Evolutionary conservation across 495 filamentous ascomycete genomes (phyloP).

Genomic region (Penicillium malachiteum): DNA sequence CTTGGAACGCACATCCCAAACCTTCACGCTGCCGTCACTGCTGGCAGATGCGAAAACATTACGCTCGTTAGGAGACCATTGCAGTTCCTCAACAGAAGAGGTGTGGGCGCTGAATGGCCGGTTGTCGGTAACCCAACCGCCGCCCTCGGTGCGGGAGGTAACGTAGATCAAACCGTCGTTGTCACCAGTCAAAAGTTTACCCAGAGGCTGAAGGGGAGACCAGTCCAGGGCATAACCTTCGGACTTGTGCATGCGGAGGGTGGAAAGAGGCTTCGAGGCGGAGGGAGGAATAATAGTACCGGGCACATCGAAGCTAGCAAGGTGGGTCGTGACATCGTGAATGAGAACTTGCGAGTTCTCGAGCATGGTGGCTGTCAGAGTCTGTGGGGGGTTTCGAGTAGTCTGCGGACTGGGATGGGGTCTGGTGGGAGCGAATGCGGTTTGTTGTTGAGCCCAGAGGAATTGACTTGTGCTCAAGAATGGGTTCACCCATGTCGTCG

Average conservation of each 20-base stretch:
- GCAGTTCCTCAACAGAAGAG: constrained; percentile 87
- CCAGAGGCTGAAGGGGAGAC: constrained; percentile 72
- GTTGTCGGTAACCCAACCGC: constrained; percentile 80
- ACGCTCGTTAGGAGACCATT: constrained; percentile 90
- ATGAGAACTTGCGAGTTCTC: constrained; percentile 86
- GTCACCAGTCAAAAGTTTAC: constrained; percentile 90
- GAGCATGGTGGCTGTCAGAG: constrained; percentile 85
- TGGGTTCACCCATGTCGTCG: constrained; percentile 80
- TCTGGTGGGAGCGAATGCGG: constrained; percentile 81
- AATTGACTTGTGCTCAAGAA: constrained; percentile 89
- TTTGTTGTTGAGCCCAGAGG: constrained; percentile 84
- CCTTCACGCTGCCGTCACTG: constrained; percentile 88
- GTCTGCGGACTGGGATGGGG: constrained; percentile 59
- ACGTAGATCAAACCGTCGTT: constrained; percentile 84
- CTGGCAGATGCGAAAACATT: constrained; percentile 92
- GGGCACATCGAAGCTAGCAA: constrained; percentile 83
- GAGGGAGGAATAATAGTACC: constrained; percentile 75
- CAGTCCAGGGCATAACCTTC: constrained; percentile 96
- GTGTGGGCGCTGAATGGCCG: constrained; percentile 79
- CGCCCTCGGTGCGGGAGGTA: constrained; percentile 80
- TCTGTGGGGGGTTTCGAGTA: constrained; percentile 69
- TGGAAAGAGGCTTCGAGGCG: constrained; percentile 80
- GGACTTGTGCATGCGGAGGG: constrained; percentile 83
- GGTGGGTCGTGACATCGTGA: constrained; percentile 87
- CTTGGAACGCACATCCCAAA: constrained; percentile 93